These are phyloP conservation scores for Gracilaria vermiculophylla DNA, from an alignment of 23 red algal species.

Conservation along the genomic window DNA sequence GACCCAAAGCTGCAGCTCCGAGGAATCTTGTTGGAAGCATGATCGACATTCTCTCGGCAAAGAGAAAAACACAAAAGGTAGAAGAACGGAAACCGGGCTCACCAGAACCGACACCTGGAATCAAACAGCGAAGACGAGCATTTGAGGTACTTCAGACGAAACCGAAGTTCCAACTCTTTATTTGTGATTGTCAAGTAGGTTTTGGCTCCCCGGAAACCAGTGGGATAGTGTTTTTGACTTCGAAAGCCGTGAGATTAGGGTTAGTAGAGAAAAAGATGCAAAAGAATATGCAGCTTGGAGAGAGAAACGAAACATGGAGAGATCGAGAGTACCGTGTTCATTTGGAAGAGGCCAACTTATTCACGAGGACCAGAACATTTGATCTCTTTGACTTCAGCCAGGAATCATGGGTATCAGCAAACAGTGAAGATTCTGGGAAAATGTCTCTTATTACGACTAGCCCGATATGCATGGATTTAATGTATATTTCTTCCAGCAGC, in stretches of 20 bases:
- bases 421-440: not conserved
- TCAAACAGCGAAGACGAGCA: not conserved
- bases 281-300: slow-evolving; percentile 66
- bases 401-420: slow-evolving; percentile 6
- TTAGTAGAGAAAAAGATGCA: slow-evolving; percentile 64
- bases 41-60: slow-evolving; percentile 31
- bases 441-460: slow-evolving; percentile 45
- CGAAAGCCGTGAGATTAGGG: slow-evolving; percentile 51
- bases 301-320: slow-evolving; percentile 53
- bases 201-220: slow-evolving; percentile 75
- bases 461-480: slow-evolving; percentile 68
- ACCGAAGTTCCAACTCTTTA: slow-evolving; percentile 54
- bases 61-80: not conserved
- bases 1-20: slow-evolving; percentile 15
- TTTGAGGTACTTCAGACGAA: slow-evolving; percentile 52
- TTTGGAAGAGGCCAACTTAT: slow-evolving; percentile 56
- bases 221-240: slow-evolving; percentile 59
- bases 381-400: slow-evolving; percentile 43
- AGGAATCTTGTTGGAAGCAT: slow-evolving; percentile 51
- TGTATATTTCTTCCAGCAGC: slow-evolving; percentile 66
- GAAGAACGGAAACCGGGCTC: not conserved
- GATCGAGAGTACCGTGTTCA: slow-evolving; percentile 72
- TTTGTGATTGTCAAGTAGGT: slow-evolving; percentile 60
- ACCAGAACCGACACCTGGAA: not conserved
- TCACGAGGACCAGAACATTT: slow-evolving; percentile 23